Percentiles rank a stretch among this genome's conserved stretches.
These are phyloP conservation scores for Sarocladium brachiariae DNA, from an alignment of 2,329 filamentous ascomycete genomes.

Conservation along the genomic window DNA sequence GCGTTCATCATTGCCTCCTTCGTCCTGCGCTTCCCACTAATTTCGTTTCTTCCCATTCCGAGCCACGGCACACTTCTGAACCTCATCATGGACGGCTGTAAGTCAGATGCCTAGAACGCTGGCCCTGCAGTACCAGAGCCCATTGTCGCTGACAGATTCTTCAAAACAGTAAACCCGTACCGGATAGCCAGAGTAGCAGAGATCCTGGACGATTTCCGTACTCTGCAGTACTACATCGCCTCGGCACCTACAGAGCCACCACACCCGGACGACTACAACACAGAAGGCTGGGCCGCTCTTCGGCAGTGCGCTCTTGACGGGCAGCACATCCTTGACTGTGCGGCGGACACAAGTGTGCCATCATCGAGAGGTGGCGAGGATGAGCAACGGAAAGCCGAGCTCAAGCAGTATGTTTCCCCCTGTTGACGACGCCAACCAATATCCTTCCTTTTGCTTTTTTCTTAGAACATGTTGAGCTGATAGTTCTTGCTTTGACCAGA, in stretches of 20 bases:
- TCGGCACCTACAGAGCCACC: conserved; percentile 47
- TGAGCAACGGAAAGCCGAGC: conserved; percentile 55
- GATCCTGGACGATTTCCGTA: conserved; percentile 54
- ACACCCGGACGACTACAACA: conserved; percentile 53
- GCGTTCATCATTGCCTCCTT: too few relatives aligned
- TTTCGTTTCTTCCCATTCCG: too few relatives aligned
- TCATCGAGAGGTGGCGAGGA: conserved; percentile 43
- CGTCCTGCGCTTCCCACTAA: neutral
- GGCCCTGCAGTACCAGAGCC: neutral
- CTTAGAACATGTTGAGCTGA: too few relatives aligned
- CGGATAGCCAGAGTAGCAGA: conserved; percentile 55
- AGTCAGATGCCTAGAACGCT: neutral
- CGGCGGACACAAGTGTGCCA: conserved; percentile 54
- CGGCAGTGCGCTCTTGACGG: conserved; percentile 57
- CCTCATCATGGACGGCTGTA: conserved; percentile 5
- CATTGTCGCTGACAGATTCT: neutral
- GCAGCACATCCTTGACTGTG: conserved; percentile 58
- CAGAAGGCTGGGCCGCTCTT: conserved; percentile 55
- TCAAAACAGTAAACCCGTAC: conserved; percentile 39
- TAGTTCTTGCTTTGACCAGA: too few relatives aligned
- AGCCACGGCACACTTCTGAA: neutral
- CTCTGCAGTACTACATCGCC: conserved; percentile 56
- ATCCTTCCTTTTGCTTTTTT: conserved; percentile 3
- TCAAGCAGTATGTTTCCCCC: conserved; percentile 47
- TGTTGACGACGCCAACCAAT: neutral